Percentiles rank a stretch among this genome's conserved stretches.
These are phyloP conservation scores for Chlamydomonas sp. DNA, from an alignment of 139 green algal genomes.

Conservation along the genomic window DNA sequence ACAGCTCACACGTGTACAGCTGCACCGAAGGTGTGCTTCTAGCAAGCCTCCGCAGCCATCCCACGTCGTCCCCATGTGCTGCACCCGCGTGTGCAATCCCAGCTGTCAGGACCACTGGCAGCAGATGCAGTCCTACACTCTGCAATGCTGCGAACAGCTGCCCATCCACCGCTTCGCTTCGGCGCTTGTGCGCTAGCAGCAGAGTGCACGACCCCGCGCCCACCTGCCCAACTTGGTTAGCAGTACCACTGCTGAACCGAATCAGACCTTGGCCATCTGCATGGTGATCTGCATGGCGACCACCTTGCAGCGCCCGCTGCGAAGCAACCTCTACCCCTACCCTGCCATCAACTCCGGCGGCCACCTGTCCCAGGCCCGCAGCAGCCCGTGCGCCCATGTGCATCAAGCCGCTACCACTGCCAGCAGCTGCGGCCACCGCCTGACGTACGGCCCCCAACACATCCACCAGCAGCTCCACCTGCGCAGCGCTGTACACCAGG, in stretches of 20 bases:
- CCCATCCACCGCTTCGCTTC: slow-evolving; percentile 3
- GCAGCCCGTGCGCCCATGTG: too few relatives aligned
- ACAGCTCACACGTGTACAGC: neutral
- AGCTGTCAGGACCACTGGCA: neutral
- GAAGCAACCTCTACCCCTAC: too few relatives aligned
- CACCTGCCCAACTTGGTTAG: neutral
- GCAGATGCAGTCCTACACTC: neutral
- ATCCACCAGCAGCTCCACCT: slow-evolving; percentile 25
- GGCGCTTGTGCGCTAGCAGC: slow-evolving; percentile 51
- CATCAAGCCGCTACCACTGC: too few relatives aligned
- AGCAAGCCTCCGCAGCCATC: neutral
- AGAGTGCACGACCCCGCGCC: neutral
- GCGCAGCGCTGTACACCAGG: slow-evolving; percentile 34
- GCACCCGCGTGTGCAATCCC: too few relatives aligned
- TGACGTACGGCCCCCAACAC: neutral
- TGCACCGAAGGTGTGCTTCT: neutral
- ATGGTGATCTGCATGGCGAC: too few relatives aligned
- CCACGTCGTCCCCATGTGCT: neutral
- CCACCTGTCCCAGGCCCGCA: too few relatives aligned
- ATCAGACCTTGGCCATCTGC: too few relatives aligned
- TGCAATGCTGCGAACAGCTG: slow-evolving; percentile 18
- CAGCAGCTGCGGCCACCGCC: neutral
- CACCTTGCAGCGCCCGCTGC: too few relatives aligned
- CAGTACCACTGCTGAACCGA: neutral
- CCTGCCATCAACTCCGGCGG: too few relatives aligned